Base-by-base conservation (phyloP, 2,329 filamentous ascomycete genomes). In the Colletotrichum sp. region DNA sequence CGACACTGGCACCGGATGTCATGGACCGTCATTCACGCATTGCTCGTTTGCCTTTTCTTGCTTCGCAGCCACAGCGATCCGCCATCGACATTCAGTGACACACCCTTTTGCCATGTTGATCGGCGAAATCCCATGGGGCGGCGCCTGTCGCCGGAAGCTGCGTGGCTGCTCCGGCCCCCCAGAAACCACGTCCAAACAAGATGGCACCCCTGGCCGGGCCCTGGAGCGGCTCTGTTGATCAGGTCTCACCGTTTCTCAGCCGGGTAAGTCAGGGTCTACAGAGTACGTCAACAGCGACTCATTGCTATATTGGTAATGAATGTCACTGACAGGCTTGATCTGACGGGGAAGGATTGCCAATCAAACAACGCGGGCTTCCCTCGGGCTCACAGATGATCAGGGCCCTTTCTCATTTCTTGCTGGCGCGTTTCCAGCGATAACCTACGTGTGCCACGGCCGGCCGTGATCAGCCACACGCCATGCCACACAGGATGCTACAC, bases 151-250 rank as follows among this genome's bases (percentile, higher is more conserved):
- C 55, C n/a, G 36, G 36, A 72, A 39, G 18, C 55, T 48, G 68
- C 21, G 67, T 71, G 68, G 72, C 61, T 67, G 72, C 55, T 55
- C 28, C 67, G 48, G 67, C 48, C 67, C 39, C 39, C n/a, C 26
- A 66, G 39, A 73, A 32, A 63, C 30, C 63, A 68, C 73, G 34
- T 72, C 64, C 43, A 64, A 73, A 75, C 57, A 63, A 60, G 70
- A 73, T 63, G 43, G 48, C 64, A 67, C 59, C 71, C 69, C 57
- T 70, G 67, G 57, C 67, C 36, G 57, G 57, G 67, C 67, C 64
- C 64, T 73, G 64, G 48, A 68, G 71, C 65, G 72, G 74, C 67
- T 75, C 66, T 76, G 74, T 66, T 71, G 74, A 76, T 75, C 74
- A 66, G 74, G 71, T 71, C 72, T 74, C 55, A 67, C 71, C 74